Evolutionary conservation across 192 early-diverging fungal species (phyloP), one percentile per base, ranked within the genome.

Genomic region (Backusella morwellensis): DNA sequence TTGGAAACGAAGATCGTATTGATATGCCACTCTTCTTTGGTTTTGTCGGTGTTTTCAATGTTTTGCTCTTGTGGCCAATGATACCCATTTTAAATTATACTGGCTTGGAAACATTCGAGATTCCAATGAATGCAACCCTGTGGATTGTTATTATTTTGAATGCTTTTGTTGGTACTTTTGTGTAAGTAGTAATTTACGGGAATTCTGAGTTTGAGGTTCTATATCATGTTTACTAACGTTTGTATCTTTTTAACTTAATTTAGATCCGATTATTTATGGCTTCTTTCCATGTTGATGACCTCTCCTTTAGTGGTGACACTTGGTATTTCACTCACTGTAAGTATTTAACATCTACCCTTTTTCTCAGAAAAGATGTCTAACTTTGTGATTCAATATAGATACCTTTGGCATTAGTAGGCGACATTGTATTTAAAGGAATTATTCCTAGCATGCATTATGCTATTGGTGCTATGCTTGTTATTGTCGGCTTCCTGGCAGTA

Each of bases 231-330:
- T 38, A 44, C 12, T 68, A 63, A 15, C 14, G 6, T 4, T 1
- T 9, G 3, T 70, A 6, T 68, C 66, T 70, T 14, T 41, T 70
- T 35, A 14, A 23, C n/a, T 6, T 70, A n/a, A 21, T 68, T 19
- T 82, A 87, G 86, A 59, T 91, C 94, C 4, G 94, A 94, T 76
- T 93, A 92, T 77, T 79, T 93, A 21, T 94, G 93, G 94, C 82
- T 95, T 14, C 81, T 90, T 36, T 82, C 93, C 1, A 90, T 94
- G 87, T 79, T 94, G 19, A 90, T 95, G 91, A 94, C 93, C 1
- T 92, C 92, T 41, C 93, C 94, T n/a, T 79, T 95, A 73, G 89
- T 92, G 7, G 93, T 93, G 1, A 95, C 94, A 5, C 81, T 95
- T 41, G 94, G 94, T 6, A 79, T 95, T 3, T 89, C 92, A 36